phyloP scores from a whole-genome alignment of 169 alveolate genomes.

The Miamiensis avidus region DNA sequence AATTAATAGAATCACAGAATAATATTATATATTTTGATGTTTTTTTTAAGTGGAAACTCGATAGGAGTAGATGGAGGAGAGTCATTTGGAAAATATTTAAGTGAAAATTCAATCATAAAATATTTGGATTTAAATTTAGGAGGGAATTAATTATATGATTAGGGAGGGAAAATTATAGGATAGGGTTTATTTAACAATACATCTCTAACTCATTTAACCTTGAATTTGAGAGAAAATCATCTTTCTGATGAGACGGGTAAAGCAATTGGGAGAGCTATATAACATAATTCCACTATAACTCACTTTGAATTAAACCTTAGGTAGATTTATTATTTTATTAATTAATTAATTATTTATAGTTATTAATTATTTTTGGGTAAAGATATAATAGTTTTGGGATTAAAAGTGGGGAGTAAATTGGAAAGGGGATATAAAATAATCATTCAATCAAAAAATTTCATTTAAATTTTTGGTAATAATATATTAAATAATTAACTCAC shows the following conservation, averaged over 20 bases:
- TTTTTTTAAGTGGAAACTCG: neutral
- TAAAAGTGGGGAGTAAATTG: neutral
- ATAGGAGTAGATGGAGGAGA: neutral
- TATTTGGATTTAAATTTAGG: neutral
- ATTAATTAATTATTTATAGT: no score
- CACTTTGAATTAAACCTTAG: neutral
- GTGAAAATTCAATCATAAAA: neutral
- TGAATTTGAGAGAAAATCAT: neutral
- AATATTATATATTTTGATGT: no score
- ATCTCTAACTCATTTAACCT: neutral
- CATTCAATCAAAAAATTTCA: neutral
- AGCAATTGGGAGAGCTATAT: neutral
- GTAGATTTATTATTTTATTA: no score
- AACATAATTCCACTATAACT: neutral
- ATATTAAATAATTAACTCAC: no score
- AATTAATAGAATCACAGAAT: no score
- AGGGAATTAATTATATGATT: neutral
- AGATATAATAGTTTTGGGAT: neutral
- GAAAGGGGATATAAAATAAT: neutral
- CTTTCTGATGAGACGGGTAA: neutral
- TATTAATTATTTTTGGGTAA: no score
- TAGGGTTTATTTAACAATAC: neutral
- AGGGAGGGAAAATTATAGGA: neutral
- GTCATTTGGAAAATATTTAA: neutral
- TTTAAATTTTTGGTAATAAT: neutral